Evolutionary conservation across 129 eudicot species (phyloP), one percentile per base, ranked within the genome.

Genomic region (Flaveria linearis): DNA sequence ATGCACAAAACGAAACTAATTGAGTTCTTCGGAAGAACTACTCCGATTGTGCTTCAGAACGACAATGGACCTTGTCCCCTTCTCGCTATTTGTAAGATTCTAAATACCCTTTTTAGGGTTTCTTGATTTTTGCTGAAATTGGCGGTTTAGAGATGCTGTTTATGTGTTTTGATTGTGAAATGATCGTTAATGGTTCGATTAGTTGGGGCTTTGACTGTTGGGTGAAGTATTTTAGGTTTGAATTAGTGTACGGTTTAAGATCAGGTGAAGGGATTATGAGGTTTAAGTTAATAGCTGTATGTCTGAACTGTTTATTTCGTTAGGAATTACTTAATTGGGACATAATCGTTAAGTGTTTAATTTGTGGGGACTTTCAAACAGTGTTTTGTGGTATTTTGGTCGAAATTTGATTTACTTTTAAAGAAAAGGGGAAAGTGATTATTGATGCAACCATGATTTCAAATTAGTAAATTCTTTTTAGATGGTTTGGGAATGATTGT

Each of bases 61-160:
- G 93, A 89, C 78, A 94, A 94, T 81, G 99, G 99, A 47, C 99
- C 99, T 30, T 94, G 99, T 75, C 99, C 99, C 72, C 96, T 94
- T 76, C 88, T 94, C 72, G 96, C 97, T 36, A 94, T 94, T 64
- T 94, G 98, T 94, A 88, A 80, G 45, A 12, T 17, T 80, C 51
- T 55, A 28, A 0, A 5, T 55, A 49, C 65, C 56, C 47, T 43
- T 65, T 77, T 60, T 90, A 76, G 87, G 80, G 83, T 83, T 84
- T 81, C 64, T 63, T 11, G 17, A 8, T 28, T 28, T 7, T 49
- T 47, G 57, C 7, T 26, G 33, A 11, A 77, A 70, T 58, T 80
- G n/a, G 39, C 73, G 62, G 3, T 42, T 13, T 9, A 11, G 16
- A 50, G 3, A 16, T 8, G n/a, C 53, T 72, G 50, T 49, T 58